A percentile compares a stretch with the other conserved stretches of the same genome.
These are phyloP conservation scores for Globisporangium echinulatum DNA, from an alignment of 352 stramenopile species.

Conservation along the genomic window DNA sequence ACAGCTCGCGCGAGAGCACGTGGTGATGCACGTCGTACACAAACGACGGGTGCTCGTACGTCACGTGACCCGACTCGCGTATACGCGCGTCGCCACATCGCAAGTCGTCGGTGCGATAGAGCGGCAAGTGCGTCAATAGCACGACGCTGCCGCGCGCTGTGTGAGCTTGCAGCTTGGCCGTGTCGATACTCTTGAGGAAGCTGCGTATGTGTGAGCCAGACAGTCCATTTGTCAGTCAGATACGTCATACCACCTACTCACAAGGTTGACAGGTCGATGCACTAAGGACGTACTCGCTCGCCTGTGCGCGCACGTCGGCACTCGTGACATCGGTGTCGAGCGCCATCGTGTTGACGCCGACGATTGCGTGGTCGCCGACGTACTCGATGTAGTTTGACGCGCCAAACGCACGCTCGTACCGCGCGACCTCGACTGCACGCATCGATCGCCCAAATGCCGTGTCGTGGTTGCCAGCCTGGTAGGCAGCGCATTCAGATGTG, in stretches of 20 bases:
- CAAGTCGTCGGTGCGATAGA: slow-evolving; percentile 51
- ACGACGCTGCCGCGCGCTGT: slow-evolving; percentile 28
- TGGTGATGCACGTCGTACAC: slow-evolving; percentile 58
- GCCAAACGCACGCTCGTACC: slow-evolving; percentile 58
- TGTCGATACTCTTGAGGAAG: slow-evolving; percentile 41
- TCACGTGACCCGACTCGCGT: slow-evolving; percentile 57
- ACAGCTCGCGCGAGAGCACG: slow-evolving; percentile 55
- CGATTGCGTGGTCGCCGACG: slow-evolving; percentile 44
- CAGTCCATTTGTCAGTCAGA: too few species aligned
- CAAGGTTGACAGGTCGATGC: neutral
- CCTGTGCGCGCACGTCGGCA: slow-evolving; percentile 39
- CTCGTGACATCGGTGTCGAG: slow-evolving; percentile 51
- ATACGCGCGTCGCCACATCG: slow-evolving; percentile 40
- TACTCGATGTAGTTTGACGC: slow-evolving; percentile 43
- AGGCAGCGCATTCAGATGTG: too few species aligned
- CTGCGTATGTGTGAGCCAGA: slow-evolving; percentile 9
- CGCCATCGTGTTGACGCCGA: slow-evolving; percentile 76
- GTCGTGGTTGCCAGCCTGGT: slow-evolving; percentile 72
- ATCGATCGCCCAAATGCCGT: slow-evolving; percentile 55
- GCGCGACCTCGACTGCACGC: slow-evolving; percentile 27
- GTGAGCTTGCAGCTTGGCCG: slow-evolving; percentile 14
- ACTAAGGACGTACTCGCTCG: slow-evolving; percentile 30
- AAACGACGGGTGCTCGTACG: slow-evolving; percentile 71
- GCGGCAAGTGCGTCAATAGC: slow-evolving; percentile 56
- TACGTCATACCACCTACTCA: too few species aligned